Evolutionary conservation across 352 stramenopile genomes (phyloP), one percentile per base, ranked within the genome.

Genomic region (Pythium aristosporum): DNA sequence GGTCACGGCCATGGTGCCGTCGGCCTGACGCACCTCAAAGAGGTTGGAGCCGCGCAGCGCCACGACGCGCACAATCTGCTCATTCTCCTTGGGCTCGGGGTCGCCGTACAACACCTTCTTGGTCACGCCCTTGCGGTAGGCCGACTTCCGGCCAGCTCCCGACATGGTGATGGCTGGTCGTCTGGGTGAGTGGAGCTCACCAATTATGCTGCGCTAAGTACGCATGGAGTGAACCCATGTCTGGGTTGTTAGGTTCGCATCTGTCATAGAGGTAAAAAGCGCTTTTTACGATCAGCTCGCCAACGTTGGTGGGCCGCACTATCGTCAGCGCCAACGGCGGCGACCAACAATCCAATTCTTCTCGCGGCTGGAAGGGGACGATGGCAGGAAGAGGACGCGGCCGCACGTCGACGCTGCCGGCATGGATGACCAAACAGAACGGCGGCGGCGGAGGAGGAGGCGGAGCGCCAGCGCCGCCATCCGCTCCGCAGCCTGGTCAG

Each of bases 41-140:
- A 98, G 86, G 75, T 99, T 99, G 58, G 85, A 93, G 44, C 97
- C 97, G 57, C 97, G 79, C 61, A 97, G 85, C 16, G 85, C 83
- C 41, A 96, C 77, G 13, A 99, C 95, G 55, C 91, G 88, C 51
- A 97, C 96, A 51, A 99, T 92, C 36, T 87, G 71, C 71, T 98
- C 91, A 41, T 96, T 94, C 44, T 90, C 73, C 63, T 89, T 85
- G 5, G 92, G 92, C 78, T 97, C 87, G 3, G 92, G 92, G 59
- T 94, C 82, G 20, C 85, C 89, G 58, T 97, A 95, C 42, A 98
- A 74, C 59, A 97, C 89, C 44, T 93, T 86, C 67, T 96, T 87
- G 32, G 89, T 97, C 63, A 98, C 92, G 62, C 87, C 89, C 76
- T 98, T 98, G 63, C 92, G 90, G 67, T 98, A 98, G 46, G 79